Conservation (phyloP, 768 basidiomycete species). For the Termitomyces sp. region DNA sequence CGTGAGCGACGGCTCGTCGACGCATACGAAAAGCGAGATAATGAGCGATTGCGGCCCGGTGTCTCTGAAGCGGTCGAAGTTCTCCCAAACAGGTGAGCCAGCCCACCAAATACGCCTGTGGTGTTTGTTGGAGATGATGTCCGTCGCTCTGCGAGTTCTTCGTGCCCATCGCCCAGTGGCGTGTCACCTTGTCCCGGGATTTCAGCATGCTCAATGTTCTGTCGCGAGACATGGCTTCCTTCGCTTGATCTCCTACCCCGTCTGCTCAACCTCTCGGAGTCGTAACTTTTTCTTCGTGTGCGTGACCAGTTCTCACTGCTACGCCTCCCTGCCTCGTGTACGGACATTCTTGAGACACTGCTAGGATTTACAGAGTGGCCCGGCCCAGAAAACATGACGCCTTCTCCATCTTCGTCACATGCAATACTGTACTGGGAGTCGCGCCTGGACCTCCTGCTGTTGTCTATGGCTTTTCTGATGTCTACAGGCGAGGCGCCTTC, state of each 20-base stretch:
- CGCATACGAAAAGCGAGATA: slow-evolving; percentile 51
- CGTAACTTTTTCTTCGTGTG: slow-evolving; percentile 45
- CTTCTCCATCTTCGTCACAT: slow-evolving; percentile 55
- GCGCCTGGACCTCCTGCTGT: slow-evolving; percentile 46
- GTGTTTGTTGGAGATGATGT: slow-evolving; percentile 30
- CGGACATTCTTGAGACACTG: slow-evolving; percentile 76
- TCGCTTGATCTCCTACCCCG: slow-evolving; percentile 37
- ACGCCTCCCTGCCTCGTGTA: slow-evolving; percentile 46
- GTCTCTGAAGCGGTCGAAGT: slow-evolving; percentile 31
- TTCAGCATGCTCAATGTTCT: slow-evolving; percentile 27
- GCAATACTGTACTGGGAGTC: slow-evolving; percentile 61
- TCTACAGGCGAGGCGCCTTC: slow-evolving; percentile 80
- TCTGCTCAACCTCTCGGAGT: slow-evolving; percentile 29
- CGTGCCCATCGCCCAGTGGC: slow-evolving; percentile 20
- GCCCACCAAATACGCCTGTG: slow-evolving; percentile 54
- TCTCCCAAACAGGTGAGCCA: slow-evolving; percentile 63
- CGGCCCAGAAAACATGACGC: slow-evolving; percentile 75
- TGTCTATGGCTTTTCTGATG: slow-evolving; percentile 56
- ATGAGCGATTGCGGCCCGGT: slow-evolving; percentile 37
- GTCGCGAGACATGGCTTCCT: slow-evolving; percentile 38
- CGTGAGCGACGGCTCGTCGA: slow-evolving; percentile 45
- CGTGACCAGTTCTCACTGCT: slow-evolving; percentile 52
- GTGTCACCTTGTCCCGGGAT: slow-evolving; percentile 26
- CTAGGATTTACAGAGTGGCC: slow-evolving; percentile 67
- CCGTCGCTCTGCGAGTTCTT: slow-evolving; percentile 17